phyloP scores from a whole-genome alignment of 495 filamentous ascomycete species.

The Usnea hakonensis region DNA sequence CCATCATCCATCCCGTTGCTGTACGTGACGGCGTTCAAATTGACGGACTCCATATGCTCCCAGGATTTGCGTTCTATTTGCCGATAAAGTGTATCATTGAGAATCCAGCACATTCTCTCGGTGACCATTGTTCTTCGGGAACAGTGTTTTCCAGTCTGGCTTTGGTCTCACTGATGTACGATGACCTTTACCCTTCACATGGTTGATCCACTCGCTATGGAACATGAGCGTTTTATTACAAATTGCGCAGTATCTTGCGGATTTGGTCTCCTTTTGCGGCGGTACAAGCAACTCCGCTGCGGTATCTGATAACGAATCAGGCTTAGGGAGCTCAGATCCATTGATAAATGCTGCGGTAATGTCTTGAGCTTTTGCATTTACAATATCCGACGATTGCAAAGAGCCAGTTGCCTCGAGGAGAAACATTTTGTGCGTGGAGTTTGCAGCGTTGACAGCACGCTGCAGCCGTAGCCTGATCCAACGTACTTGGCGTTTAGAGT shows the following conservation, averaged over 20 bases:
- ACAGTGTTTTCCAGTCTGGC: constrained; percentile 15
- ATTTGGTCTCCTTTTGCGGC: constrained; percentile 36
- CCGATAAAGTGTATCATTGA: background rate
- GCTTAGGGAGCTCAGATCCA: constrained; percentile 47
- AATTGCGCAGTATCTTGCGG: constrained; percentile 57
- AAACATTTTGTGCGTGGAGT: constrained; percentile 51
- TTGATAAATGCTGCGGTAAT: constrained; percentile 55
- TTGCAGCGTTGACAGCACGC: constrained; percentile 47
- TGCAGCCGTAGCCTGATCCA: constrained; percentile 85
- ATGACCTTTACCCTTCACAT: constrained; percentile 63
- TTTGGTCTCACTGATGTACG: constrained; percentile 33
- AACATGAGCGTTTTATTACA: constrained; percentile 63
- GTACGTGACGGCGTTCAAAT: background rate
- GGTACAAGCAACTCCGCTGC: constrained; percentile 45
- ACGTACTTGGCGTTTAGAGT: constrained; percentile 70
- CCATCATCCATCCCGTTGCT: background rate
- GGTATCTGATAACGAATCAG: constrained; percentile 52
- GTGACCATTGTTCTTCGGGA: constrained; percentile 7
- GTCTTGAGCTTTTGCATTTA: constrained; percentile 55
- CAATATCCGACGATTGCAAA: constrained; percentile 44
- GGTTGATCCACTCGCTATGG: constrained; percentile 66
- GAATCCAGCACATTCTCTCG: background rate
- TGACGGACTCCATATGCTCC: background rate
- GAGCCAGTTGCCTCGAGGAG: constrained; percentile 67
- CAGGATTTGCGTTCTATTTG: background rate